A percentile compares a stretch with the other conserved stretches of the same genome.
Evolutionary conservation across 164 flowering plant genomes (phyloP).

Genomic region (Stephania yunnanensis): DNA sequence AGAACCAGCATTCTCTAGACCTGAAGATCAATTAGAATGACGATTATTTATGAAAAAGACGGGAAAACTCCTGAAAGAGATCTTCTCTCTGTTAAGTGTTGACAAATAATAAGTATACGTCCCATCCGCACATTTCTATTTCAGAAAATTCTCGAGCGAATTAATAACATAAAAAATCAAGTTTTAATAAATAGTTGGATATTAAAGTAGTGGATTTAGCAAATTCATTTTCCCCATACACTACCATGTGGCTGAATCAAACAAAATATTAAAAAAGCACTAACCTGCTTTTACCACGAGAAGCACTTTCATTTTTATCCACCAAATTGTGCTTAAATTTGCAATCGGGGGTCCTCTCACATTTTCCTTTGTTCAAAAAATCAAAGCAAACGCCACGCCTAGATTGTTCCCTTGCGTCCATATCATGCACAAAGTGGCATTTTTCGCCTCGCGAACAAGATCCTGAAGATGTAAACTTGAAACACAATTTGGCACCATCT

Average conservation of each 20-base stretch:
- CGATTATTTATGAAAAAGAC: background rate
- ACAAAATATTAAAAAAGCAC: conserved; percentile 9
- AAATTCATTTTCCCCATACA: background rate
- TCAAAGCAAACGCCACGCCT: conserved; percentile 86
- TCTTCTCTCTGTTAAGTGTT: background rate
- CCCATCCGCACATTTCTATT: background rate
- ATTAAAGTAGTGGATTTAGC: background rate
- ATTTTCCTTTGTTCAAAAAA: conserved; percentile 82
- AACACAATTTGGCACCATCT: conserved; percentile 58
- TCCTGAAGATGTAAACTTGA: conserved; percentile 77
- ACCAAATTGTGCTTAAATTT: conserved; percentile 64
- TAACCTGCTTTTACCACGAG: conserved; percentile 53
- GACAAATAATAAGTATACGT: background rate
- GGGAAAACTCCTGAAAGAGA: background rate
- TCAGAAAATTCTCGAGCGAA: background rate
- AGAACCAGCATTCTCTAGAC: conserved; percentile 94
- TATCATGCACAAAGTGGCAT: conserved; percentile 73
- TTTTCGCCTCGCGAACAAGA: conserved; percentile 74
- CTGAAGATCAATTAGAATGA: conserved; percentile 31
- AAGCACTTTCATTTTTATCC: conserved; percentile 40
- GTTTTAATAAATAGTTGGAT: background rate
- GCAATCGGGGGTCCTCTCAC: conserved; percentile 92
- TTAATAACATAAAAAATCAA: background rate
- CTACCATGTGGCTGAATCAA: background rate
- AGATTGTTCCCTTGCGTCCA: conserved; percentile 64